Evolutionary conservation across 2,329 filamentous ascomycete genomes (phyloP).

Genomic region (Dactylellina cionopaga): DNA sequence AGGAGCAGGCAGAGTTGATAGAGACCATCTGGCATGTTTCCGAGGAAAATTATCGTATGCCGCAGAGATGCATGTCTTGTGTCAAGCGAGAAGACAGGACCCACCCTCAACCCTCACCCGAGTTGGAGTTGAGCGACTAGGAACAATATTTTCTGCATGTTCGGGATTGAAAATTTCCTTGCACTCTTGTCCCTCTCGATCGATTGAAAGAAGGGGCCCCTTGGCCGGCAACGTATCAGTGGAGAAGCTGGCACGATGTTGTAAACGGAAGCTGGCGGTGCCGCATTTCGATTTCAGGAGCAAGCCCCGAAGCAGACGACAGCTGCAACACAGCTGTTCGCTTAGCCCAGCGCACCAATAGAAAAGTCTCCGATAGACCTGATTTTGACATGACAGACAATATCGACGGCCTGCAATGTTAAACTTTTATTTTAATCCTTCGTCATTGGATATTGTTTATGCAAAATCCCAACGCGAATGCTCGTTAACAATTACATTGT

Average conservation of each 20-base stretch:
- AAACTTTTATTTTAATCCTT: not conserved
- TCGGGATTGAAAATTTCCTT: slow-evolving; percentile 12
- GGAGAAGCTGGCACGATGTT: not conserved
- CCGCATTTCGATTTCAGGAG: slow-evolving; percentile 22
- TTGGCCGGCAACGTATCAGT: slow-evolving; percentile 21
- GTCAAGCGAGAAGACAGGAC: slow-evolving; percentile 15
- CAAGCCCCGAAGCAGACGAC: slow-evolving; percentile 5
- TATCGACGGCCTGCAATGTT: not conserved
- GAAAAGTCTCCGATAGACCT: slow-evolving; percentile 33
- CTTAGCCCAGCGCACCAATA: not conserved
- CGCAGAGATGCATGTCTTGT: not conserved
- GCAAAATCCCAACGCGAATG: not conserved
- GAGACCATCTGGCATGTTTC: no score
- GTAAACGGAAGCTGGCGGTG: slow-evolving; percentile 25
- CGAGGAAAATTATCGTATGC: no score
- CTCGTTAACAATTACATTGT: not conserved
- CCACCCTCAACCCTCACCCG: slow-evolving; percentile 12
- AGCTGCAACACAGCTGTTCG: slow-evolving; percentile 9
- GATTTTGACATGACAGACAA: not conserved
- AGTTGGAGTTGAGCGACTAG: not conserved
- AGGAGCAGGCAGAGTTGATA: no score
- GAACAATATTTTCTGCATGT: not conserved
- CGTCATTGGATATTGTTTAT: not conserved
- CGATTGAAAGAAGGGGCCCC: not conserved
- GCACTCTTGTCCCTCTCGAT: not conserved